phyloP scores from a whole-genome alignment of 106 monocot genomes.

The Alisma plantagoaquatica region DNA sequence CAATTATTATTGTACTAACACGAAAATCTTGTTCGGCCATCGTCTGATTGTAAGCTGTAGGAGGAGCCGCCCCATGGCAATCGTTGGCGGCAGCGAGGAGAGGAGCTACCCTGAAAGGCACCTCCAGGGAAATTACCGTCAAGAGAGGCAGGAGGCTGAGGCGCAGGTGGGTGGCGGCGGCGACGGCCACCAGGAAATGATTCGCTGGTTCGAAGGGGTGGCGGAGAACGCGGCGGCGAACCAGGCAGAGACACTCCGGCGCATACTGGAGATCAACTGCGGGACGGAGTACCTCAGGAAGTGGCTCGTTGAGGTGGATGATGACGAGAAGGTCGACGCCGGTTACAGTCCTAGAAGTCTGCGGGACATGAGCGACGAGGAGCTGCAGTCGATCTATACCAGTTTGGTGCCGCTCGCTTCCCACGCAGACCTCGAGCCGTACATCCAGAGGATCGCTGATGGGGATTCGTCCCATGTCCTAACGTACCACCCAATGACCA shows the following conservation, averaged over 20 bases:
- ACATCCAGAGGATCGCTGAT: conserved; percentile 44
- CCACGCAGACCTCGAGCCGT: conserved; percentile 42
- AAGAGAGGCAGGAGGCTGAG: too few relatives aligned
- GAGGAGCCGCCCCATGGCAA: too few relatives aligned
- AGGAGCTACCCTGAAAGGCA: neutral
- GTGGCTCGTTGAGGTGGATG: too few relatives aligned
- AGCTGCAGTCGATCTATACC: conserved; percentile 18
- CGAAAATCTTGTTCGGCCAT: too few relatives aligned
- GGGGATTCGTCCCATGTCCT: conserved; percentile 34
- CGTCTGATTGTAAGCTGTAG: too few relatives aligned
- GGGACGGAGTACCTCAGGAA: conserved; percentile 33
- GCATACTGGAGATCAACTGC: conserved; percentile 38
- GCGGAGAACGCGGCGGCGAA: conserved; percentile 18
- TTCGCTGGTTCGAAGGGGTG: conserved; percentile 34
- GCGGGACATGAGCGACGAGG: conserved; percentile 11
- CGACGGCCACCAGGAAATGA: neutral
- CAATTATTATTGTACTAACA: too few relatives aligned
- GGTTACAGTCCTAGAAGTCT: too few relatives aligned
- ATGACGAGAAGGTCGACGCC: conserved; percentile 1
- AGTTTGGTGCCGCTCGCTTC: conserved; percentile 37
- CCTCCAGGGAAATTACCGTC: too few relatives aligned
- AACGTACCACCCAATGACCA: conserved; percentile 35
- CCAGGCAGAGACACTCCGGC: conserved; percentile 38
- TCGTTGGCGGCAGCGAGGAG: neutral
- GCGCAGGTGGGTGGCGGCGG: too few relatives aligned